A percentile compares a stretch with the other conserved stretches of the same genome.
phyloP scores from a whole-genome alignment of 2,329 filamentous ascomycete genomes.

The Penicillium sp. region DNA sequence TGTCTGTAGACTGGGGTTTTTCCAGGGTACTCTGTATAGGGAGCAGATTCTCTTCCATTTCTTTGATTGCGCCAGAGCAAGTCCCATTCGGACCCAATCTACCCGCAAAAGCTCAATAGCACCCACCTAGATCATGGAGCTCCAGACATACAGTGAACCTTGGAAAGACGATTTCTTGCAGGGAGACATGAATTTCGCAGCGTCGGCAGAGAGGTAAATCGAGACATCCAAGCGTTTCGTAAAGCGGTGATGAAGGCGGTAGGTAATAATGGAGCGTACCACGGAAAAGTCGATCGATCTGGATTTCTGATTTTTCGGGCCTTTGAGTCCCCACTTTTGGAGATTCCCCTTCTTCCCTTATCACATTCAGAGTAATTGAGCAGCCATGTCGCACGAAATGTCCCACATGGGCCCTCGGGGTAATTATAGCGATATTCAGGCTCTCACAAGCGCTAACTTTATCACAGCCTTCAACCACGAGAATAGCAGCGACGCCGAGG shows the following conservation, averaged over 20 bases:
- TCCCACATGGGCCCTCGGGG: slow-evolving; percentile 44
- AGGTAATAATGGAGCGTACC: not conserved
- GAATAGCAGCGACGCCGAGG: slow-evolving; percentile 68
- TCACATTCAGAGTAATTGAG: not conserved
- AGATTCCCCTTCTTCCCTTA: slow-evolving; percentile 1
- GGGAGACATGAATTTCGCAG: no score
- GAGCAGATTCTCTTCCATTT: no score
- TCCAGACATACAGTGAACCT: no score
- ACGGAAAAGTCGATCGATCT: slow-evolving; percentile 18
- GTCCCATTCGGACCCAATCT: no score
- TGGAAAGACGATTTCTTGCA: no score
- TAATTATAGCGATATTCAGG: slow-evolving; percentile 23
- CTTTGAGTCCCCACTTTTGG: slow-evolving; percentile 20
- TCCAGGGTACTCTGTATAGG: no score
- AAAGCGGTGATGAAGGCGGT: not conserved
- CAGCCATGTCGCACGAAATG: slow-evolving; percentile 46
- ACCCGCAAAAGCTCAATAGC: no score
- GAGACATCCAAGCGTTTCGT: not conserved
- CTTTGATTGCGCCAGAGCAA: no score
- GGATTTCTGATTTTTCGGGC: slow-evolving; percentile 25
- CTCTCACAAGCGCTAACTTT: not conserved
- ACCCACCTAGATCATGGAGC: no score
- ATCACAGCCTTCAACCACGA: slow-evolving; percentile 74
- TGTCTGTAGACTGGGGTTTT: no score
- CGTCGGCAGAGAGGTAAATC: not conserved